Base-by-base conservation (phyloP, 768 basidiomycete species). In the Dentipellis fragilis region DNA sequence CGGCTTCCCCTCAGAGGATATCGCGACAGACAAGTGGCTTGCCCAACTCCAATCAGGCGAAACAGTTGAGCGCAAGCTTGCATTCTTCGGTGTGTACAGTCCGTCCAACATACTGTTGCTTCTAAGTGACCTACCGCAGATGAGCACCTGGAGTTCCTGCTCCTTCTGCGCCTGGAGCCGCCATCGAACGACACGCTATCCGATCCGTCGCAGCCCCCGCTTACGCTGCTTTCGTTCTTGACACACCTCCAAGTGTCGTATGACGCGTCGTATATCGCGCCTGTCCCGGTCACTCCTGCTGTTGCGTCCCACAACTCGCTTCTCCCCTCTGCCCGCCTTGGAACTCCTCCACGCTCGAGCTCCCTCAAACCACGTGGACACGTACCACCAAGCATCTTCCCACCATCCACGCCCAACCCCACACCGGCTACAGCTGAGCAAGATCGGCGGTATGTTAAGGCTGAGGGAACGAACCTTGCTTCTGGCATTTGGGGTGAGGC, bases 371-470 rank as follows among this genome's bases (percentile, higher is more conserved):
- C 62, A 37, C 59, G 38, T 35, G 38, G 57, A 10, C 61, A 65
- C 52, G 58, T 40, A 2, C 64, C 59, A n/a, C 84, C 86, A 1
- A 83, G 85, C 2, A 85, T 90, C 63, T 79, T 87, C 59, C 90
- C 89, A 29, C 91, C 91, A 1, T 74, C 73, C 52, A 96, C 93
- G 0, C 93, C 93, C 0, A 84, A 87, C 65, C 93, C 93, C 1
- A 85, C 84, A 14, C 93, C 93, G 1, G 73, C 79, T 0, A 84
- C 87, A 23, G 75, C 79, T 0, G 83, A 85, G 35, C 75, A 79
- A 14, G 93, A 96, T 68, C 76, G 79, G 46, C 78, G 81, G 65
- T 96, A 94, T 65, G 81, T 83, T 1, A 78, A 80, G 34, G 77
- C 88, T 0, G 89, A 93, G 63, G 93, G 93, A 0, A 84, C 86